These are phyloP conservation scores for Atkinsonella texensis DNA, from an alignment of 2,329 filamentous ascomycete genomes.

Conservation along the genomic window DNA sequence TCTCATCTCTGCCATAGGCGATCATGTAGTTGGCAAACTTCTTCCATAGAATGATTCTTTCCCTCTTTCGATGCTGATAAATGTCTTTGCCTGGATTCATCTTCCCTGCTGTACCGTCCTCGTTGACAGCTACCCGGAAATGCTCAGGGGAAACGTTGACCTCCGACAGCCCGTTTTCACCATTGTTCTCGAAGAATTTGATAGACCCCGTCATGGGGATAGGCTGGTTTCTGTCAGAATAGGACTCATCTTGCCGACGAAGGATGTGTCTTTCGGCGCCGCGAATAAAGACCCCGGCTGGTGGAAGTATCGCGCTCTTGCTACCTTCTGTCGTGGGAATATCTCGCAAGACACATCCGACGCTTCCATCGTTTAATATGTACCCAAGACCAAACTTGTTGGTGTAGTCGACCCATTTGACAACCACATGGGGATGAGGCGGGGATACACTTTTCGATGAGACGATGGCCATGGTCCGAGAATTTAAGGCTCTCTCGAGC, in stretches of 20 bases:
- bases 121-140: constrained; percentile 42
- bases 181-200: constrained; percentile 64
- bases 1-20: constrained; percentile 60
- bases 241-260: constrained; percentile 42
- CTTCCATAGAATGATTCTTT: constrained; percentile 57
- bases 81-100: constrained; percentile 50
- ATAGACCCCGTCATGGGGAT: constrained; percentile 51
- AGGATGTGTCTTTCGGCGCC: constrained; percentile 61
- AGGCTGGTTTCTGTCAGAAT: constrained; percentile 46
- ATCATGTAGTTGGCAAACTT: constrained; percentile 68
- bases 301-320: constrained; percentile 44
- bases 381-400: constrained; percentile 80
- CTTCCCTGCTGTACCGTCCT: constrained; percentile 48
- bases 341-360: constrained; percentile 56
- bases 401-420: constrained; percentile 83
- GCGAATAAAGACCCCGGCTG: constrained; percentile 59
- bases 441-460: constrained; percentile 40
- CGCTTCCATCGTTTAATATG: constrained; percentile 69
- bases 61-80: constrained; percentile 53
- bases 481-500: constrained; percentile 50
- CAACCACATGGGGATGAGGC: constrained; percentile 50
- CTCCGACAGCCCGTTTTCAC: constrained; percentile 48
- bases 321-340: constrained; percentile 40
- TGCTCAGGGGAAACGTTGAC: constrained; percentile 53
- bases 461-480: constrained; percentile 49